These are phyloP conservation scores for Mortierella sp. DNA, from an alignment of 371 early-diverging fungal genomes.

Conservation along the genomic window DNA sequence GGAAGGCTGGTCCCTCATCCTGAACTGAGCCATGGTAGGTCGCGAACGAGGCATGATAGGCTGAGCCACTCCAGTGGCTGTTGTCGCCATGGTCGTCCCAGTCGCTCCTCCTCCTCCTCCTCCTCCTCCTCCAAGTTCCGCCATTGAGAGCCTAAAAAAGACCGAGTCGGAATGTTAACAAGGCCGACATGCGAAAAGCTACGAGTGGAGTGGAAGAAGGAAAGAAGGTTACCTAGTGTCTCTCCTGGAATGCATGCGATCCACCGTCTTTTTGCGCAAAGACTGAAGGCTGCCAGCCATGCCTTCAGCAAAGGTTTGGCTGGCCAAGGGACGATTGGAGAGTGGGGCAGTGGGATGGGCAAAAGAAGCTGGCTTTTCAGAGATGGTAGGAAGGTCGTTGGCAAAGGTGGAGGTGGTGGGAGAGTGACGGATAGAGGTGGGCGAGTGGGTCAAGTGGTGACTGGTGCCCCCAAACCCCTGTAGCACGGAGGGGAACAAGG, in stretches of 20 bases:
- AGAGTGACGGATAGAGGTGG: neutral
- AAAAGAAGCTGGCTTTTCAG: neutral
- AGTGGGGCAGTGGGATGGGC: conserved; percentile 1
- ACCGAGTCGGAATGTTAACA: no score
- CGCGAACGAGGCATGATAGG: conserved; percentile 36
- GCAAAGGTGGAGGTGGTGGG: neutral
- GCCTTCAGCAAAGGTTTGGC: conserved; percentile 43
- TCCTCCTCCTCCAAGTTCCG: neutral
- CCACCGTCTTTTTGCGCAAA: conserved; percentile 25
- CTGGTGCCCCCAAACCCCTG: no score
- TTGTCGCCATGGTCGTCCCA: neutral
- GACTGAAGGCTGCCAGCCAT: conserved; percentile 25
- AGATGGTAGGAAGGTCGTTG: no score
- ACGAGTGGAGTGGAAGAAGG: no score
- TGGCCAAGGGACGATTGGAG: conserved; percentile 8
- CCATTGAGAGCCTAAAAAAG: no score
- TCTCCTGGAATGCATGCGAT: conserved; percentile 18
- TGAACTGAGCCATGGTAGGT: conserved; percentile 36
- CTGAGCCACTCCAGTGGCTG: conserved; percentile 5
- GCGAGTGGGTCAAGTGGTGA: conserved; percentile 4
- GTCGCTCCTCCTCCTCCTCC: no score
- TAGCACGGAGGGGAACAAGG: neutral
- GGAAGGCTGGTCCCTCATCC: conserved; percentile 23
- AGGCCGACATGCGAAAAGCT: no score
- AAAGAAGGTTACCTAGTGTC: no score